These are phyloP conservation scores for Dactylis glomerata DNA, from an alignment of 176 grass and related monocot genomes.

Conservation along the genomic window DNA sequence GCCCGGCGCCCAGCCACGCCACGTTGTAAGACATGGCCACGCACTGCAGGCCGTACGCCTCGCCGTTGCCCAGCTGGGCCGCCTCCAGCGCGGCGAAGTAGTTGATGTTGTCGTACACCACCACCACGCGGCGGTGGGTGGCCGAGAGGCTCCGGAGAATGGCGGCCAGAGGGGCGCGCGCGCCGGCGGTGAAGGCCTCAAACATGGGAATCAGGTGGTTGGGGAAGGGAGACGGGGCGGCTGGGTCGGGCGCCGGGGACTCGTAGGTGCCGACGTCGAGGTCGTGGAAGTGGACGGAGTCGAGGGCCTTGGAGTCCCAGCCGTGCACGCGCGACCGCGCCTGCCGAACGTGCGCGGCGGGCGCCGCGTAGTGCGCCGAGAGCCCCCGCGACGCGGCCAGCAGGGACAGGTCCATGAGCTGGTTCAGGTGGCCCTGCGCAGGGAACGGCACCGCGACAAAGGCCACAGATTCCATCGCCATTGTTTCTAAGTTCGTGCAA, in stretches of 20 bases:
- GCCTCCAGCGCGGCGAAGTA: not conserved
- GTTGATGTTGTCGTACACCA: slow-evolving; percentile 1
- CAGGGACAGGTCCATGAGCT: slow-evolving; percentile 11
- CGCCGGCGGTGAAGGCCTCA: slow-evolving; percentile 18
- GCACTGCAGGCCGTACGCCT: not conserved
- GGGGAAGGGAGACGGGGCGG: slow-evolving; percentile 21
- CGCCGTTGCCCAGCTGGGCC: not conserved
- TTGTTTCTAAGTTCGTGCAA: not conserved
- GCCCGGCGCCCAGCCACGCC: not conserved
- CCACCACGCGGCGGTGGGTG: not conserved
- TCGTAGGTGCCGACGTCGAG: slow-evolving; percentile 21
- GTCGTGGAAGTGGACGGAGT: slow-evolving; percentile 27
- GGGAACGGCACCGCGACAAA: slow-evolving; percentile 1
- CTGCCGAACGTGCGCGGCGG: not conserved
- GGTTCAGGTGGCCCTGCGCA: slow-evolving; percentile 13
- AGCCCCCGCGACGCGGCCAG: slow-evolving; percentile 15
- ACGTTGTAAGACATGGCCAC: not conserved
- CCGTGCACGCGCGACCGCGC: not conserved
- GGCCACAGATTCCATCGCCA: slow-evolving; percentile 1
- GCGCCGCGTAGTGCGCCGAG: slow-evolving; percentile 40
- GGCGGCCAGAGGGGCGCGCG: slow-evolving; percentile 32
- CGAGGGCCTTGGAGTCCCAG: not conserved
- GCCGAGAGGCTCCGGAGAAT: not conserved
- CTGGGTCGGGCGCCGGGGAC: slow-evolving; percentile 21
- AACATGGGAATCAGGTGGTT: slow-evolving; percentile 32